A percentile compares a stretch with the other conserved stretches of the same genome.
These are phyloP conservation scores for Glomus cerebriforme DNA, from an alignment of 192 early-diverging fungal genomes.

Conservation along the genomic window DNA sequence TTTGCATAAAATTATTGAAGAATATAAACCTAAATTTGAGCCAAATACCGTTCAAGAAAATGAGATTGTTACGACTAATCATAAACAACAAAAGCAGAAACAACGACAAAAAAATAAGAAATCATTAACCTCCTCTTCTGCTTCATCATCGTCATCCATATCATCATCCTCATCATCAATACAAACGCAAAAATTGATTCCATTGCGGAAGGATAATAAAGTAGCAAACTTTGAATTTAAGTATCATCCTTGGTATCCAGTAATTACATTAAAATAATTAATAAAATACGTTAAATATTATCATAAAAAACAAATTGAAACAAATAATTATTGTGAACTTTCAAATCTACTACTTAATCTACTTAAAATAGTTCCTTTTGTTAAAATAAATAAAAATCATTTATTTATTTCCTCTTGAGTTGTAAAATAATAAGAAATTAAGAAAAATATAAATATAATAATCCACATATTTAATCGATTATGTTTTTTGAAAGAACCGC, in stretches of 20 bases:
- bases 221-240: slow-evolving; percentile 21
- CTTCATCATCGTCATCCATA: not conserved
- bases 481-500: not conserved
- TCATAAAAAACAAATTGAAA: not conserved
- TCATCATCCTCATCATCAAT: not conserved
- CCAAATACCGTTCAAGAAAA: not conserved
- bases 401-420: not conserved
- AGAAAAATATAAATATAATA: not conserved
- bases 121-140: not conserved
- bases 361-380: not conserved
- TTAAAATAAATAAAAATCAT: not conserved
- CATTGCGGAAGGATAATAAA: slow-evolving; percentile 11
- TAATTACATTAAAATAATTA: slow-evolving; percentile 20
- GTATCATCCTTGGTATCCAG: slow-evolving; percentile 35
- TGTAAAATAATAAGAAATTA: not conserved
- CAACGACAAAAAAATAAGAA: slow-evolving; percentile 6
- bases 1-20: slow-evolving; percentile 29
- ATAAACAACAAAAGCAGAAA: slow-evolving; percentile 16
- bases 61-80: not conserved
- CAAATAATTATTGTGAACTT: not conserved
- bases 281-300: not conserved
- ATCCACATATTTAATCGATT: not conserved
- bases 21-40: not conserved
- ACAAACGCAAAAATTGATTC: not conserved
- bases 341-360: not conserved